phyloP scores from a whole-genome alignment of 208 protist genomes.

The Acanthamoeba lenticulata region DNA sequence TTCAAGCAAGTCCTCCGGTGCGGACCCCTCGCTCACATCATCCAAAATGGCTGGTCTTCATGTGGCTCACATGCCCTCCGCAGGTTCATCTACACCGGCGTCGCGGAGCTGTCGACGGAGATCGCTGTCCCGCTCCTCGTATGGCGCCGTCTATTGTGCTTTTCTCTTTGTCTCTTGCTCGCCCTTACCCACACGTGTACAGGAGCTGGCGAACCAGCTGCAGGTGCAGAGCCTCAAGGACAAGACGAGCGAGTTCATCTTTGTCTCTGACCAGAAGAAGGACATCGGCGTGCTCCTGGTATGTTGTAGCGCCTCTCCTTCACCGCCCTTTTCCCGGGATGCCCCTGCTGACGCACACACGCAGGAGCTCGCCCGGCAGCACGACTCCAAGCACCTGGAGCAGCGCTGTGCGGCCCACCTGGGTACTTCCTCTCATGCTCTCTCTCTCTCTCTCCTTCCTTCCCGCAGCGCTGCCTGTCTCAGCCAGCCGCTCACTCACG shows the following conservation, averaged over 20 bases:
- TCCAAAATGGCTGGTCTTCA: neutral
- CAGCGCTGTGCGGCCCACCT: slow-evolving; percentile 3
- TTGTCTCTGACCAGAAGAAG: slow-evolving; percentile 18
- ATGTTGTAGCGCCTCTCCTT: neutral
- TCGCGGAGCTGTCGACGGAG: neutral
- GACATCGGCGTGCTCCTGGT: neutral
- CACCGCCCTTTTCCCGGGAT: neutral
- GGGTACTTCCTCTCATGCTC: neutral
- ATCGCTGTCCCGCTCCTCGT: neutral
- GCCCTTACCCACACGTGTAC: neutral
- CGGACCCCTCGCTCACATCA: neutral
- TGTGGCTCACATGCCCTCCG: neutral
- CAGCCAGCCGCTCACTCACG: too few species aligned
- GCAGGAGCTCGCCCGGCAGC: neutral
- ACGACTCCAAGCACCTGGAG: slow-evolving; percentile 7
- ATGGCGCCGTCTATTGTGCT: neutral
- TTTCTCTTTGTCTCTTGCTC: neutral
- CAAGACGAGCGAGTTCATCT: slow-evolving; percentile 40
- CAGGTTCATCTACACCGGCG: slow-evolving; percentile 29
- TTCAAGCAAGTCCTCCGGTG: slow-evolving; percentile 46
- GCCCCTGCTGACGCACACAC: too few species aligned
- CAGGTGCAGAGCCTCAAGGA: slow-evolving; percentile 35
- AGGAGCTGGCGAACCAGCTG: neutral
- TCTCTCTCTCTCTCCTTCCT: too few species aligned
- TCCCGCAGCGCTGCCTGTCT: too few species aligned